Evolutionary conservation across 371 early-diverging fungal species (phyloP).

Genomic region (Mucor plumbeus): DNA sequence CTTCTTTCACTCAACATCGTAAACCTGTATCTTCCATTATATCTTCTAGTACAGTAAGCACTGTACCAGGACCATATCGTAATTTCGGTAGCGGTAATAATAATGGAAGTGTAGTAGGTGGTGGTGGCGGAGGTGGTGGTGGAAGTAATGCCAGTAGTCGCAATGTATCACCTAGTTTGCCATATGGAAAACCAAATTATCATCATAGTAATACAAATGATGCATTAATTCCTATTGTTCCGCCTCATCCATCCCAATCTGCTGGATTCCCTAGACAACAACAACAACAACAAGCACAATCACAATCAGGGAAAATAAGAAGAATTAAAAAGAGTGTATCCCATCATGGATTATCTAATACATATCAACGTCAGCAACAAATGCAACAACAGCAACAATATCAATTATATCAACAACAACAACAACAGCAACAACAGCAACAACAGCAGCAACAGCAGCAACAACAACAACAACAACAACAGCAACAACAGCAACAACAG

Average conservation of each 20-base stretch:
- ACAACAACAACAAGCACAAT: background rate
- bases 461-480: constrained; percentile 14
- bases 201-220: background rate
- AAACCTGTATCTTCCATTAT: constrained; percentile 24
- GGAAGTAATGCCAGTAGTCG: background rate
- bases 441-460: constrained; percentile 23
- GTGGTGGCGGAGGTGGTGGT: too few relatives aligned
- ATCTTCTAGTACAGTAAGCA: constrained; percentile 16
- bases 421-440: constrained; percentile 18
- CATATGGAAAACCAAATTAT: constrained; percentile 13
- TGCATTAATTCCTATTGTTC: constrained; percentile 7
- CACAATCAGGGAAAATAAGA: constrained; percentile 15
- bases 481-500: constrained; percentile 19
- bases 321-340: constrained; percentile 27
- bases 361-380: constrained; percentile 20
- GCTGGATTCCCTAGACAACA: constrained; percentile 24
- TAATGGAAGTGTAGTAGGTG: background rate
- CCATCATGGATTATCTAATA: constrained; percentile 21
- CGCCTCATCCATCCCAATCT: constrained; percentile 16
- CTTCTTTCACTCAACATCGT: constrained; percentile 19
- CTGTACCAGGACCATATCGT: constrained; percentile 19
- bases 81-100: background rate
- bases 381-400: constrained; percentile 18
- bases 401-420: constrained; percentile 17
- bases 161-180: constrained; percentile 17